Evolutionary conservation across 2,329 filamentous ascomycete species (phyloP).

Genomic region (Sporothrix sp.): DNA sequence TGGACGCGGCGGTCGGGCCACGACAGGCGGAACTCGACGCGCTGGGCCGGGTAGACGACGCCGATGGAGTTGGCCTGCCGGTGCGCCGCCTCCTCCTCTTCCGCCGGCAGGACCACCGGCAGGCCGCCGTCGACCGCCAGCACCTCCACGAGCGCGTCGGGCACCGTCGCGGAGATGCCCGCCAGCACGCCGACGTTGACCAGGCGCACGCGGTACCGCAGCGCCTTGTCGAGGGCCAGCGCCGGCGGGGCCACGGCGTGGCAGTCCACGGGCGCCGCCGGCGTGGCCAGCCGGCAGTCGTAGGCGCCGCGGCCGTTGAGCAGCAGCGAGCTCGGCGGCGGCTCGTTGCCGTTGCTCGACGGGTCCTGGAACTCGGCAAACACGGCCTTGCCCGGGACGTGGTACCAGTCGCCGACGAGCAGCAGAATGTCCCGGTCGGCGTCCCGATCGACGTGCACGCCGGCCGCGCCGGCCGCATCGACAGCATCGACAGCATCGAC

Average conservation of each 20-base stretch:
- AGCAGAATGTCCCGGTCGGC: conserved; percentile 57
- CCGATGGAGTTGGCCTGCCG: conserved; percentile 14
- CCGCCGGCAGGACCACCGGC: conserved; percentile 8
- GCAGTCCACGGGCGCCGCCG: conserved; percentile 36
- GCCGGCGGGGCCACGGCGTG: conserved; percentile 17
- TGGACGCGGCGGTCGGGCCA: conserved; percentile 12
- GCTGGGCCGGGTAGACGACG: conserved; percentile 20
- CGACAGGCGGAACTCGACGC: conserved; percentile 17
- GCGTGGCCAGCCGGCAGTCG: conserved; percentile 35
- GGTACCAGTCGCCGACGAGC: conserved; percentile 57
- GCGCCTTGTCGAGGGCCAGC: conserved; percentile 17
- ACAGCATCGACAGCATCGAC: no score
- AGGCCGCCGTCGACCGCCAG: conserved; percentile 21
- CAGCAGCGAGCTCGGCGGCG: conserved; percentile 37
- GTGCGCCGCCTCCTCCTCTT: not conserved
- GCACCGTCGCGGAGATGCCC: conserved; percentile 17
- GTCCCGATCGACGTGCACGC: conserved; percentile 29
- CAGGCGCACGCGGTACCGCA: conserved; percentile 19
- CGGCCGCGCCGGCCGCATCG: no score
- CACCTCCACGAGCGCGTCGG: conserved; percentile 15
- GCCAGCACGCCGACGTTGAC: conserved; percentile 21
- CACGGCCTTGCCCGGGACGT: conserved; percentile 5
- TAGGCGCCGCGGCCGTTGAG: conserved; percentile 38
- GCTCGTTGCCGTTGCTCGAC: conserved; percentile 22
- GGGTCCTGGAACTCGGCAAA: conserved; percentile 11